Evolutionary conservation across 495 filamentous ascomycete genomes (phyloP).

Genomic region (Endocarpon pusillum): DNA sequence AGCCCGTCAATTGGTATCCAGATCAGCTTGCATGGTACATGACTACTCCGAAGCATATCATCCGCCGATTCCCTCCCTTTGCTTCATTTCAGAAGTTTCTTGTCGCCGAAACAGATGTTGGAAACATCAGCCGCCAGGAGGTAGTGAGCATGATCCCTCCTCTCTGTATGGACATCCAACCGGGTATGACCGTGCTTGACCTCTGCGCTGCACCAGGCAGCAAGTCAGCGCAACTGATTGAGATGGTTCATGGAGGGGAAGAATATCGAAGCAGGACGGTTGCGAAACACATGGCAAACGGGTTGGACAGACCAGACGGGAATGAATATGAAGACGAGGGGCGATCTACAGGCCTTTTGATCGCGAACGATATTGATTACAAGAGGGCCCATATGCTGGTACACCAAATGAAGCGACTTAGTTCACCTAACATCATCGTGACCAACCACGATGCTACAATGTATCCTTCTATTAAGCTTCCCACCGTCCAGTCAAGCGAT

Average conservation of each 20-base stretch:
- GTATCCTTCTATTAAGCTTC: conserved; percentile 76
- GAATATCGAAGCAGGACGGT: conserved; percentile 52
- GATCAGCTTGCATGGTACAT: conserved; percentile 88
- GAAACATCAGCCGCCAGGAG: conserved; percentile 94
- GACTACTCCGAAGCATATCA: conserved; percentile 86
- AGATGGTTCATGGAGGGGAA: conserved; percentile 84
- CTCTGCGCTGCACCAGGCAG: conserved; percentile 93
- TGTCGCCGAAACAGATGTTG: conserved; percentile 91
- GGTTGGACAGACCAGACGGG: conserved; percentile 31
- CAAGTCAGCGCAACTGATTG: conserved; percentile 88
- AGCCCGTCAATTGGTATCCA: conserved; percentile 75
- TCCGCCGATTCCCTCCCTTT: conserved; percentile 83
- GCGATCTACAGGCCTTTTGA: conserved; percentile 72
- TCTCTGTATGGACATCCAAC: conserved; percentile 73
- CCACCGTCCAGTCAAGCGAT: conserved; percentile 26
- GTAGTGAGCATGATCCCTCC: conserved; percentile 98
- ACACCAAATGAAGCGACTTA: conserved; percentile 91
- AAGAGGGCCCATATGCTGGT: conserved; percentile 91
- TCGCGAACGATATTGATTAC: conserved; percentile 92
- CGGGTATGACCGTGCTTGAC: conserved; percentile 84
- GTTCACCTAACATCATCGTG: conserved; percentile 90
- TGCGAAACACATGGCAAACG: conserved; percentile 32
- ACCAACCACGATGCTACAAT: conserved; percentile 96
- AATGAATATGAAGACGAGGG: conserved; percentile 59
- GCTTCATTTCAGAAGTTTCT: conserved; percentile 91